Evolutionary conservation across 208 protist species (phyloP), one percentile per base, ranked within the genome.

Genomic region (Trypanosoma avium): DNA sequence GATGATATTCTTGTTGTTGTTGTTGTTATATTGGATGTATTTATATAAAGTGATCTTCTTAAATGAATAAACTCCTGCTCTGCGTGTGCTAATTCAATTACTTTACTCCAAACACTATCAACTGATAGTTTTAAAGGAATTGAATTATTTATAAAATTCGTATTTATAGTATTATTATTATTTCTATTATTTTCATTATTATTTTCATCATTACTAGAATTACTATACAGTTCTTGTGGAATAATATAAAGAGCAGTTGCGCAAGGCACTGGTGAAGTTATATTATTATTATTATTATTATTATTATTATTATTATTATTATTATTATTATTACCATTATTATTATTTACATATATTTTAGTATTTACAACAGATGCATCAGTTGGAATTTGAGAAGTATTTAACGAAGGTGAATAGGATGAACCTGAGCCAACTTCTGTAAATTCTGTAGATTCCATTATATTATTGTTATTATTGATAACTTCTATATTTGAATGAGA

Each of bases 51-150:
- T n/a, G n/a, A n/a, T n/a, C n/a, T n/a, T n/a, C n/a, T n/a, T n/a
- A n/a, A n/a, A n/a, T n/a, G n/a, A n/a, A n/a, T n/a, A n/a, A n/a
- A n/a, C n/a, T n/a, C n/a, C n/a, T n/a, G n/a, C n/a, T 69, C 63
- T 1, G 46, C 63, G 36, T 69, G 63, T 4, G 54, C 63, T 24
- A 69, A 47, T 33, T 22, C 17, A 15, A 56, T 40, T 24, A 29
- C 33, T 33, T 35, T 69, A 12, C 61, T 19, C 63, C 63, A 69
- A 3, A 55, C 54, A 55, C 52, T 69, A 2, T 22, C 22, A 30
- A 52, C 43, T 21, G 57, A 15, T 21, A 42, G 43, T 21, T 2
- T 62, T 8, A 30, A 9, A 21, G 26, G 24, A 7, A 35, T 7
- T n/a, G 17, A 12, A 54, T 33, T 30, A 40, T 24, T 26, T 9